phyloP scores from a whole-genome alignment of 2,329 filamentous ascomycete species.

The Colletotrichum melonis region DNA sequence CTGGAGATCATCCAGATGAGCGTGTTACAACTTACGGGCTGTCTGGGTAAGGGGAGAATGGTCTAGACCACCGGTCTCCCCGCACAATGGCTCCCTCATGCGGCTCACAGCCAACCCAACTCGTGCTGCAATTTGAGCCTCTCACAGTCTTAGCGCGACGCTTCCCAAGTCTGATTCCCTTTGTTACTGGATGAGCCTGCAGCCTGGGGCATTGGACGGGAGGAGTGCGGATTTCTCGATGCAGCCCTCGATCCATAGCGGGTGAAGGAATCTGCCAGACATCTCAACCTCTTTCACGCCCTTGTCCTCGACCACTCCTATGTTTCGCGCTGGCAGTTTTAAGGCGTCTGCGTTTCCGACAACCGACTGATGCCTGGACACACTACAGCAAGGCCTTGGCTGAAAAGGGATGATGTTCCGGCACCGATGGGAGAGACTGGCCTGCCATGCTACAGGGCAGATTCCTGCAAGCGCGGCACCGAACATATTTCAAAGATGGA shows the following conservation, averaged over 20 bases:
- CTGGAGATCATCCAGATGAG: conserved; percentile 14
- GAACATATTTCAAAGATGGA: neutral
- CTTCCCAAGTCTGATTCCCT: neutral
- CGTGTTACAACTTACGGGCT: neutral
- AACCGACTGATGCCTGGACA: neutral
- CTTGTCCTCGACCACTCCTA: neutral
- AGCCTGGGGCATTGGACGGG: neutral
- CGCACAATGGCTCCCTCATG: conserved; percentile 20
- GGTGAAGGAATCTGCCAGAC: neutral
- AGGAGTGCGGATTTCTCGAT: neutral
- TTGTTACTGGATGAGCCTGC: neutral
- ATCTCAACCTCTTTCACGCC: neutral
- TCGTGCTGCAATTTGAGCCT: neutral
- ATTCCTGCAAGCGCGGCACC: neutral
- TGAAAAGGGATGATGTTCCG: neutral
- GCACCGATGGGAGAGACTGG: neutral
- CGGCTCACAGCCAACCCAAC: conserved; percentile 7
- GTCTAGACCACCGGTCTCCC: conserved; percentile 30
- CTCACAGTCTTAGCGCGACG: neutral
- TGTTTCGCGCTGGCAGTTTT: neutral
- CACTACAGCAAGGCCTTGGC: neutral
- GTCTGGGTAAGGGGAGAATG: conserved; percentile 30
- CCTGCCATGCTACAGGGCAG: neutral
- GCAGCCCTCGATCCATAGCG: neutral
- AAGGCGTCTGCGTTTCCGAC: neutral